phyloP scores from a whole-genome alignment of 805 yeast species.

The Cyberlindnera nakhonratchasimensis region DNA sequence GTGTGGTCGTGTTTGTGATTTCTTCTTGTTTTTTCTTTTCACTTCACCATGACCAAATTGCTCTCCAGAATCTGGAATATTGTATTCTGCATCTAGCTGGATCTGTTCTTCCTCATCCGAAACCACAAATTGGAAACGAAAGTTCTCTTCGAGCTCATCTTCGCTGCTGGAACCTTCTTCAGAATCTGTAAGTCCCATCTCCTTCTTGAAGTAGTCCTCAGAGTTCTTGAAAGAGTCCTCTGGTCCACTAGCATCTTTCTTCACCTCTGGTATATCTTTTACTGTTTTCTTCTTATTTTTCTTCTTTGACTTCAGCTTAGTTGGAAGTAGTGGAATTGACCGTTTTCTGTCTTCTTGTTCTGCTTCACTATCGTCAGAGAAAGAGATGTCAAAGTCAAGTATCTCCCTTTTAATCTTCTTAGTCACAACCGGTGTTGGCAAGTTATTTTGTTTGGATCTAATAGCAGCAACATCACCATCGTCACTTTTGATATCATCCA shows the following conservation, averaged over 20 bases:
- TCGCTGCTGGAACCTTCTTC: neutral
- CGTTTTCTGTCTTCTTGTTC: neutral
- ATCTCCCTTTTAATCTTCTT: conserved; percentile 20
- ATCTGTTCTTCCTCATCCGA: conserved; percentile 21
- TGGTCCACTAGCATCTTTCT: neutral
- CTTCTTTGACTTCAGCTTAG: neutral
- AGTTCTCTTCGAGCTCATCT: neutral
- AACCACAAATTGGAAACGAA: conserved; percentile 11
- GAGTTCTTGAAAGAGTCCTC: conserved; percentile 6
- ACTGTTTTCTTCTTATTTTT: neutral
- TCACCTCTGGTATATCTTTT: neutral
- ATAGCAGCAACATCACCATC: neutral
- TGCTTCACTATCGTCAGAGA: conserved; percentile 17
- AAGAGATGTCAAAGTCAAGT: conserved; percentile 20
- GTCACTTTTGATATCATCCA: neutral
- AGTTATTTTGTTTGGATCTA: neutral
- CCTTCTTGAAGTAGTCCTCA: conserved; percentile 9
- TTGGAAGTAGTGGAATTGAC: neutral
- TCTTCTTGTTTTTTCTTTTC: neutral
- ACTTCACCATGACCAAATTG: too few species aligned
- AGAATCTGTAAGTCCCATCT: conserved; percentile 8
- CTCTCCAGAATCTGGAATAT: neutral
- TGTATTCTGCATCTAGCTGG: conserved; percentile 13
- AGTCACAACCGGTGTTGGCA: neutral
- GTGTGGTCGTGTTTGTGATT: neutral